Conservation (phyloP, 2,329 filamentous ascomycete species). For the Phaeosphaeriaceae sp. region DNA sequence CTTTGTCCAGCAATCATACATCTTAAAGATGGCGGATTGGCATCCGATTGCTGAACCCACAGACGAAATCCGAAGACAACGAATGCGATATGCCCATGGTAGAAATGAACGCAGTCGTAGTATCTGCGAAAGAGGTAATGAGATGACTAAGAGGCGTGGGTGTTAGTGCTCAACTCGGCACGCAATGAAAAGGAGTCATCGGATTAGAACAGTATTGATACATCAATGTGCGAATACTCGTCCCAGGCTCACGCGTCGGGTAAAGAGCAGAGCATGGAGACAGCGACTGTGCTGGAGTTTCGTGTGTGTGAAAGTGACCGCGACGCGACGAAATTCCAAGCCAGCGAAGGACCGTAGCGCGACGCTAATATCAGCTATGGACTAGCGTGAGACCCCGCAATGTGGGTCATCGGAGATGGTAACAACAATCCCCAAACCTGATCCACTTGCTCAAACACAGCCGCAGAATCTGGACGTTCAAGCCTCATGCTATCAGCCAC, state of each 20-base stretch:
- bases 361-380: not conserved
- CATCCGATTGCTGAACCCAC: slow-evolving; percentile 42
- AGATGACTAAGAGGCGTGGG: not conserved
- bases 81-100: slow-evolving; percentile 30
- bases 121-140: not conserved
- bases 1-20: slow-evolving; percentile 47
- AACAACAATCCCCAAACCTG: not conserved
- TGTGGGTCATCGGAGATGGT: not conserved
- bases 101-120: not conserved
- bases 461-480: not conserved
- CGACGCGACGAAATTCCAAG: not conserved
- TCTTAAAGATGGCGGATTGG: slow-evolving; percentile 24
- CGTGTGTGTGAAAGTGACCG: not conserved
- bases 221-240: not conserved
- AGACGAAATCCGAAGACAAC: slow-evolving; percentile 31
- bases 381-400: not conserved
- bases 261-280: not conserved
- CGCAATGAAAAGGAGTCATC: not conserved
- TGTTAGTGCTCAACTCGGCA: not conserved
- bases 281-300: not conserved
- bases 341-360: not conserved
- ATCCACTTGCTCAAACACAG: not conserved
- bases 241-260: too few relatives aligned
- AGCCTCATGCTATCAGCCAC: not conserved
- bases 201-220: not conserved